Percentiles rank a stretch among this genome's conserved stretches.
These are phyloP conservation scores for Rhinocladiella mackenziei DNA, from an alignment of 2,329 filamentous ascomycete genomes.

Conservation along the genomic window DNA sequence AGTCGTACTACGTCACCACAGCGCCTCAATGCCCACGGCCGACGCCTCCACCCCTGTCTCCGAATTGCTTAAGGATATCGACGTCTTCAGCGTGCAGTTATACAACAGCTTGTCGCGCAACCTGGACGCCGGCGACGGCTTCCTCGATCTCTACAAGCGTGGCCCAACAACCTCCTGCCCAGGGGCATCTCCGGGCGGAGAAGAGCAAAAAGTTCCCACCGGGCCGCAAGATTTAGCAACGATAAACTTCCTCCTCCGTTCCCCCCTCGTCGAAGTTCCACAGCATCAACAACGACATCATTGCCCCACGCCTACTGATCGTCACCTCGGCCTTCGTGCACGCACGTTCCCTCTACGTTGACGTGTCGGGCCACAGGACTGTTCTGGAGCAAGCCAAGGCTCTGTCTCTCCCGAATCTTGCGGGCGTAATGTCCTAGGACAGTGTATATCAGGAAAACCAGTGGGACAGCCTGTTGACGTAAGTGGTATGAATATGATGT, in stretches of 20 bases:
- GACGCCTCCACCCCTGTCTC: conserved; percentile 35
- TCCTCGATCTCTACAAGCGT: conserved; percentile 19
- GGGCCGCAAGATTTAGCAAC: neutral
- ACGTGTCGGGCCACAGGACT: conserved; percentile 9
- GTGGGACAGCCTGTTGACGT: conserved; percentile 4
- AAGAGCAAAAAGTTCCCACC: too few species aligned
- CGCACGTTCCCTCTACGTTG: conserved; percentile 15
- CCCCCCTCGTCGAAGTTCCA: conserved; percentile 3
- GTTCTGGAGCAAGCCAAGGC: conserved; percentile 17
- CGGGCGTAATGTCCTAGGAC: conserved; percentile 26
- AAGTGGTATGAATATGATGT: conserved; percentile 11
- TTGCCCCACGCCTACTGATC: conserved; percentile 20
- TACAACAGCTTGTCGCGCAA: conserved; percentile 29
- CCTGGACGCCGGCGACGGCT: conserved; percentile 16
- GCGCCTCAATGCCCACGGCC: conserved; percentile 51
- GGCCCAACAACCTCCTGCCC: conserved; percentile 14
- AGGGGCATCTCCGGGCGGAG: neutral
- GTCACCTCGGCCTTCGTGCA: conserved; percentile 22
- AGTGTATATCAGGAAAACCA: conserved; percentile 20
- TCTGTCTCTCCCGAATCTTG: conserved; percentile 22
- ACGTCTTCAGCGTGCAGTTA: conserved; percentile 28
- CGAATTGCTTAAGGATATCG: conserved; percentile 11
- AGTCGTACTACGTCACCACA: conserved; percentile 50
- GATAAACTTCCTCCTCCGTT: neutral
- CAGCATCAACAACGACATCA: conserved; percentile 21